Conservation (phyloP, 2,329 filamentous ascomycete genomes). For the Tolypocladium ophioglossoides region DNA sequence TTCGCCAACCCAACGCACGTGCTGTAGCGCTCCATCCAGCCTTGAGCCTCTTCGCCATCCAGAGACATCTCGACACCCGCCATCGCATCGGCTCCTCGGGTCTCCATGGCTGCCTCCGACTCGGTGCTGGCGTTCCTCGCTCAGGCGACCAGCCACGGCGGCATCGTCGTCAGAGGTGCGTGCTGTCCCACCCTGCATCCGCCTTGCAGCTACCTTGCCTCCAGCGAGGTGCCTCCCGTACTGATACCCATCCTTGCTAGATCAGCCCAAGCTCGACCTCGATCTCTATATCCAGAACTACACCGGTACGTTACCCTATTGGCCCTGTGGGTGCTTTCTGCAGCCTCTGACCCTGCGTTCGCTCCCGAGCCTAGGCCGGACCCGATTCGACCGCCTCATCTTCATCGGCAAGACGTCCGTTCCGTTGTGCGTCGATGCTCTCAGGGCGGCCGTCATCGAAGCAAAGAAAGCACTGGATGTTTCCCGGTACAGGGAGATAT, state of each 20-base stretch:
- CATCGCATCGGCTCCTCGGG: constrained; percentile 4
- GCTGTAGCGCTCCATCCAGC: not conserved
- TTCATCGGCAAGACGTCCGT: constrained; percentile 73
- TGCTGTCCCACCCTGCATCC: not conserved
- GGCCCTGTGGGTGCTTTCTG: not conserved
- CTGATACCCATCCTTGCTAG: constrained; percentile 28
- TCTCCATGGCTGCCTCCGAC: constrained; percentile 24
- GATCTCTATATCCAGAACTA: constrained; percentile 90
- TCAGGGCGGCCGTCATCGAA: constrained; percentile 66
- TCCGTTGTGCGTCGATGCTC: constrained; percentile 65
- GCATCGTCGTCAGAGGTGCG: constrained; percentile 37
- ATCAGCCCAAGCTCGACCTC: constrained; percentile 79
- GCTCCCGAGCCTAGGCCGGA: constrained; percentile 48
- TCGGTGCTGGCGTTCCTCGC: constrained; percentile 32
- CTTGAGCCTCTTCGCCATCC: not conserved
- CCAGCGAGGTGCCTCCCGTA: not conserved
- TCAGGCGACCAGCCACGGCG: constrained; percentile 33
- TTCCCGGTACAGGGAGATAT: constrained; percentile 57
- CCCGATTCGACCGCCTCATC: constrained; percentile 69
- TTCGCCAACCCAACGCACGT: not conserved
- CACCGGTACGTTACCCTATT: constrained; percentile 43
- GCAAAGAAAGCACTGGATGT: constrained; percentile 70
- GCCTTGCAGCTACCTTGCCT: not conserved
- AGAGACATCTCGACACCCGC: not conserved
- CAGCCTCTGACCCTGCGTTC: not conserved